These are phyloP conservation scores for Dispira simplex DNA, from an alignment of 192 early-diverging fungal species.

Conservation along the genomic window DNA sequence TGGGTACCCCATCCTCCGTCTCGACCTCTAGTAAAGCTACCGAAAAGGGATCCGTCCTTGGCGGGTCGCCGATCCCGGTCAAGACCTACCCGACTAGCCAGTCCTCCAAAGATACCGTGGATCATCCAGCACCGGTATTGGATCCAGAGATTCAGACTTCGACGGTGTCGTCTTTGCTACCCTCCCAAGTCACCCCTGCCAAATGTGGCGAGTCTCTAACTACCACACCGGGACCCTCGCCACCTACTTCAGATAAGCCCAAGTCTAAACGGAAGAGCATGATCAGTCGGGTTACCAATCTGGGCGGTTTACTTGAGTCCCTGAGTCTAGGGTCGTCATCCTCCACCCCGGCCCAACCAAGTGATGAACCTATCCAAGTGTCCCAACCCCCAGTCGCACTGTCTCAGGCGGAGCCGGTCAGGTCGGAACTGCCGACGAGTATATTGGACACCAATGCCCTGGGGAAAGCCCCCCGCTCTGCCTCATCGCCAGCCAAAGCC, in stretches of 20 bases:
- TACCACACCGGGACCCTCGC: neutral
- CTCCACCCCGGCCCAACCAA: neutral
- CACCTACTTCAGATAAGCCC: neutral
- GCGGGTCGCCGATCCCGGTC: neutral
- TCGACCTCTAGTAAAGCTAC: too few species aligned
- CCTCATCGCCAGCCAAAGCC: neutral
- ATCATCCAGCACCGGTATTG: neutral
- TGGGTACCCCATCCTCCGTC: neutral
- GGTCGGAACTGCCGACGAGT: neutral
- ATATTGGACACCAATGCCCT: neutral
- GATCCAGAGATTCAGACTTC: neutral
- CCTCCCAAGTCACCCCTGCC: neutral
- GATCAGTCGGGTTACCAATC: constrained; percentile 6
- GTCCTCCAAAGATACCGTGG: neutral
- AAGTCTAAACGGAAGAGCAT: neutral
- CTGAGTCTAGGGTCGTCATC: neutral
- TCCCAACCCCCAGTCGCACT: neutral
- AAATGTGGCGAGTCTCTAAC: neutral
- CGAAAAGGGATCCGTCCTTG: too few species aligned
- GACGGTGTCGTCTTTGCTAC: neutral
- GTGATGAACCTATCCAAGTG: neutral
- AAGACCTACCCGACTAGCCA: neutral
- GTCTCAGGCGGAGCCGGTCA: neutral
- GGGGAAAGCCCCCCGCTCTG: neutral
- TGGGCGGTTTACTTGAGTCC: constrained; percentile 5